A percentile compares a stretch with the other conserved stretches of the same genome.
Evolutionary conservation across 805 yeast genomes (phyloP).

Genomic region (Komagataella pseudopastoris): DNA sequence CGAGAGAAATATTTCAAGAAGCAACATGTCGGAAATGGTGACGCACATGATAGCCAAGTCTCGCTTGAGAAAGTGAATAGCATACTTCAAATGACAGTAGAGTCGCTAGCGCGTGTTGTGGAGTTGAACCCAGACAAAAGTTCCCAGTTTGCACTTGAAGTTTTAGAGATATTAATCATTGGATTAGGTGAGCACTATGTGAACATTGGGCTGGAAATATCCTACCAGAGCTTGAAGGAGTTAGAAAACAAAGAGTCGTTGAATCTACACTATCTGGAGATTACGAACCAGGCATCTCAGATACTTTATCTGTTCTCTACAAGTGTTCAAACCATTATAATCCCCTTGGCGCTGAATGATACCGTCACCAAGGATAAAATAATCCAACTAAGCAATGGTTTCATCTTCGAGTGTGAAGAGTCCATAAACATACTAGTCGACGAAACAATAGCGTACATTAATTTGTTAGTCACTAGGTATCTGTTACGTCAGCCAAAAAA

Average conservation of each 20-base stretch:
- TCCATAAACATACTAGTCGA: conserved; percentile 51
- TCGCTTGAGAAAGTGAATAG: conserved; percentile 40
- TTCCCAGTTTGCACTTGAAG: conserved; percentile 46
- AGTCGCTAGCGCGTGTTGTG: conserved; percentile 61
- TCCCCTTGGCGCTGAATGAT: conserved; percentile 57
- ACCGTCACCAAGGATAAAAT: conserved; percentile 46
- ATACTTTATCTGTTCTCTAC: conserved; percentile 55
- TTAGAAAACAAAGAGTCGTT: conserved; percentile 11
- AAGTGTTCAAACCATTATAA: conserved; percentile 57
- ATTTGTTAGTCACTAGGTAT: conserved; percentile 33
- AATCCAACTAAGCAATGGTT: conserved; percentile 46
- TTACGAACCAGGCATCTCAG: conserved; percentile 41
- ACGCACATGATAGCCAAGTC: conserved; percentile 9
- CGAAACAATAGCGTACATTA: conserved; percentile 41
- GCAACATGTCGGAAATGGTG: not conserved
- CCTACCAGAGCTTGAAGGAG: conserved; percentile 25
- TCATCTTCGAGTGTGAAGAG: conserved; percentile 46
- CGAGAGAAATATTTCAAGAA: conserved; percentile 13
- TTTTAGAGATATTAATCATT: conserved; percentile 51
- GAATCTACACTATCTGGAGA: conserved; percentile 31
- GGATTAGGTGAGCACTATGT: conserved; percentile 67
- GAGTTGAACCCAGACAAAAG: conserved; percentile 57
- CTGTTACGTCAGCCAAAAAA: conserved; percentile 59
- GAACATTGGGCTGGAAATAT: conserved; percentile 60
- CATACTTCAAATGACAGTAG: conserved; percentile 59